Base-by-base conservation (phyloP, 345 rosid genomes). In the Eucalyptus curtisii region DNA sequence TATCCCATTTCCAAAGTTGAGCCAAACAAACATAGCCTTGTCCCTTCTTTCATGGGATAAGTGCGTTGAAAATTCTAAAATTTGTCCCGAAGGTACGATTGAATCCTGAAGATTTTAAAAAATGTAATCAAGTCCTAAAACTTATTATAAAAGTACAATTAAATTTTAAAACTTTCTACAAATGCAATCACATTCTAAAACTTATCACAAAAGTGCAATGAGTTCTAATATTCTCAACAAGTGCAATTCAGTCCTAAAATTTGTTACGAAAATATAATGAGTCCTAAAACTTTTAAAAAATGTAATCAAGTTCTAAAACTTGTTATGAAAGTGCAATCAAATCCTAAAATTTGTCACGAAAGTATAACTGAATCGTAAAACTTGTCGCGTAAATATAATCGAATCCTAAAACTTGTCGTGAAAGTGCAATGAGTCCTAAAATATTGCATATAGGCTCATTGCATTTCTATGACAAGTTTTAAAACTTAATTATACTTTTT, bases 101-200 rank as follows among this genome's bases (percentile, higher is more conserved):
- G 25, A 52, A 52, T 52, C 0, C 0, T 19, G 2, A 1, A 52
- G 8, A 5, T 52, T 17, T 20, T 1, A 52, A 52, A 52, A 52
- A 52, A 52, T 52, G 2, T 52, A 52, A 1, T 0, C 5, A 52
- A 52, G 0, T 19, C 1, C 2, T 20, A 52, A 52, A 20, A 52
- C 0, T 52, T 52, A 10, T 52, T 52, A 2, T 1, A 9, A 20
- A 52, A 0, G 0, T 52, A 0, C 5, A 52, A 52, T 20, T 52
- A 52, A 52, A 52, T 19, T 52, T 52, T 8, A 3, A 20, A 52
- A 52, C 10, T 20, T 52, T 52, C 57, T 52, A 52, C 3, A 52
- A 20, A 20, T 52, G 25, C 5, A 52, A 52, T 20, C 57, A 1
- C 0, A 52, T 52, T 19, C 1, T 19, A 52, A 52, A 52, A 52